A percentile compares a stretch with the other conserved stretches of the same genome.
These are phyloP conservation scores for Sporothrix pseudoabietina DNA, from an alignment of 2,329 filamentous ascomycete genomes.

Conservation along the genomic window DNA sequence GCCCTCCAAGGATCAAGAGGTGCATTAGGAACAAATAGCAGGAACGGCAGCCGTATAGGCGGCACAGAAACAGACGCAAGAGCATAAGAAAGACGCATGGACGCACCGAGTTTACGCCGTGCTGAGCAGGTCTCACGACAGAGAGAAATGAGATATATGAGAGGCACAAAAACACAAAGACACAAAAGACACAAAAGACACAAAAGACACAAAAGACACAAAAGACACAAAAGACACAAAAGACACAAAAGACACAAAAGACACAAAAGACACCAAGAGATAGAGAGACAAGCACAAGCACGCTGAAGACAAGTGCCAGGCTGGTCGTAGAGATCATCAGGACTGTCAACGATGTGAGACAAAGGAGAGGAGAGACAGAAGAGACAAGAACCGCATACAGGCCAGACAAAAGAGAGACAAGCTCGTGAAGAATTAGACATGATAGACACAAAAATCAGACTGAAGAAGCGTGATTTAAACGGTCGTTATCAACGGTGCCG, in stretches of 20 bases:
- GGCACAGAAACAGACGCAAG: background rate
- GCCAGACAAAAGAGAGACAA: background rate
- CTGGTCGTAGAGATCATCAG: background rate
- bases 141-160: background rate
- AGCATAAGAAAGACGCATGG: background rate
- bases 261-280: background rate
- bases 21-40: background rate
- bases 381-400: background rate
- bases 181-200: background rate
- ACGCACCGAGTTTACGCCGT: constrained; percentile 16
- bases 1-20: background rate
- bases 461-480: background rate
- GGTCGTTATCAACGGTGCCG: background rate
- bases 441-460: background rate
- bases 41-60: background rate
- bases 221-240: background rate
- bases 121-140: constrained; percentile 8
- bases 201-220: background rate
- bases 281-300: background rate
- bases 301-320: background rate
- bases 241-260: background rate
- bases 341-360: constrained; percentile 16
- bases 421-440: background rate
- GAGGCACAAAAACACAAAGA: background rate
- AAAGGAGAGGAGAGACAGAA: background rate